Evolutionary conservation across 2,329 filamentous ascomycete genomes (phyloP).

Genomic region (Neofusicoccum laricinum): DNA sequence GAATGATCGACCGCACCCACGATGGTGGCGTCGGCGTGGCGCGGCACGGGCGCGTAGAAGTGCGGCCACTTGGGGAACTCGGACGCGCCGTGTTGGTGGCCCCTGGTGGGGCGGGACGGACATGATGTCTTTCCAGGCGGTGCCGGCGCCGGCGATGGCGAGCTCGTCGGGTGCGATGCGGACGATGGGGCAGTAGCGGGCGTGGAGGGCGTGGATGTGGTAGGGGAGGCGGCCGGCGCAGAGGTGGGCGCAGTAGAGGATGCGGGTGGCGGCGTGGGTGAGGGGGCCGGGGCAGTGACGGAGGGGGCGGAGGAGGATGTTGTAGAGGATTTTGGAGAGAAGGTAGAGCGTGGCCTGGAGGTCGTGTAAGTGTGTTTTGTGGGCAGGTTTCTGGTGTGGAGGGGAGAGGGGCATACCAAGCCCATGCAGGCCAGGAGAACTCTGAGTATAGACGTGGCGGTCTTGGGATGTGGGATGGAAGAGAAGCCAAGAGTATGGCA

Average conservation of each 20-base stretch:
- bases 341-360: conserved; percentile 16
- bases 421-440: neutral
- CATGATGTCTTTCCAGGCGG: conserved; percentile 37
- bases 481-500: neutral
- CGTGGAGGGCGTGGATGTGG: conserved; percentile 34
- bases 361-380: neutral
- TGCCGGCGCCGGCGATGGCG: conserved; percentile 42
- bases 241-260: conserved; percentile 30
- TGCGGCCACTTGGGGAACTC: conserved; percentile 26
- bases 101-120: no score
- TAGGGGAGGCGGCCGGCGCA: conserved; percentile 26
- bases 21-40: conserved; percentile 34
- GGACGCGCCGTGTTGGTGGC: conserved; percentile 25
- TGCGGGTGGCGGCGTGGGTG: conserved; percentile 27
- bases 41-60: conserved; percentile 24
- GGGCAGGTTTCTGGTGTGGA: neutral
- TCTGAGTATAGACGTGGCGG: neutral
- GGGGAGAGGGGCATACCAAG: neutral
- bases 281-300: conserved; percentile 44
- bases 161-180: conserved; percentile 41
- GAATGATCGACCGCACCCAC: conserved; percentile 49
- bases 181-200: conserved; percentile 42
- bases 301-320: conserved; percentile 44
- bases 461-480: neutral
- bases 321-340: conserved; percentile 30